phyloP scores from a whole-genome alignment of 495 filamentous ascomycete species.

The Aspergillus heteromorphus region DNA sequence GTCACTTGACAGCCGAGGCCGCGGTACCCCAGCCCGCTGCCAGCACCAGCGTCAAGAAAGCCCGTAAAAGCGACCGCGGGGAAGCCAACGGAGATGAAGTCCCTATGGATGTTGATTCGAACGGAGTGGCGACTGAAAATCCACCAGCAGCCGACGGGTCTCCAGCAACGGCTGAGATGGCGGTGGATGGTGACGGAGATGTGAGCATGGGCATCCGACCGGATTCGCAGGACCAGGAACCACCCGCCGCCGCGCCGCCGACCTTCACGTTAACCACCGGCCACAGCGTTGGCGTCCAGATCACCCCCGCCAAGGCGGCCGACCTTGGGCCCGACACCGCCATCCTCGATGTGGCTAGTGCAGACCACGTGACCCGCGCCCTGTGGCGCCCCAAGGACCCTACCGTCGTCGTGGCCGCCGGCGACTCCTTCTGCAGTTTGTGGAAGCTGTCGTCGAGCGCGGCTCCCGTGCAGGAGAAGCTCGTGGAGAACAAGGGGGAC shows the following conservation, averaged over 20 bases:
- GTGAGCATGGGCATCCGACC: constrained; percentile 34
- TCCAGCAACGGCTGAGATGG: constrained; percentile 12
- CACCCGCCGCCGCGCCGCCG: constrained; percentile 42
- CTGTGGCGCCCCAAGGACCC: constrained; percentile 75
- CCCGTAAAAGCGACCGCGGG: constrained; percentile 50
- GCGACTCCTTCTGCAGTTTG: constrained; percentile 73
- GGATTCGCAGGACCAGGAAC: constrained; percentile 26
- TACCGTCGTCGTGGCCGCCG: constrained; percentile 66
- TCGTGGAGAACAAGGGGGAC: constrained; percentile 31
- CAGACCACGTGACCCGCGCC: constrained; percentile 62
- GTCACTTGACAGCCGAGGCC: constrained; percentile 30
- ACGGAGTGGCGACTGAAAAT: constrained; percentile 36
- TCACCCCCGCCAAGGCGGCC: constrained; percentile 47
- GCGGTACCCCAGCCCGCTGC: constrained; percentile 10
- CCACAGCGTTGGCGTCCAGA: constrained; percentile 65
- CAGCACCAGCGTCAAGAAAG: constrained; percentile 20
- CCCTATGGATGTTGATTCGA: constrained; percentile 47
- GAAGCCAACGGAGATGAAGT: constrained; percentile 57
- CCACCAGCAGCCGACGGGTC: constrained; percentile 33
- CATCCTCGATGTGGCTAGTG: constrained; percentile 55
- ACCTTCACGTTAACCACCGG: constrained; percentile 59
- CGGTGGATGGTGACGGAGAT: constrained; percentile 39
- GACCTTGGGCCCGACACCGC: constrained; percentile 64
- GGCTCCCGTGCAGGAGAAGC: constrained; percentile 33
- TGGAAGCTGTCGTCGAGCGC: constrained; percentile 58